These are phyloP conservation scores for Colletotrichum musae DNA, from an alignment of 2,329 filamentous ascomycete species.

Conservation along the genomic window DNA sequence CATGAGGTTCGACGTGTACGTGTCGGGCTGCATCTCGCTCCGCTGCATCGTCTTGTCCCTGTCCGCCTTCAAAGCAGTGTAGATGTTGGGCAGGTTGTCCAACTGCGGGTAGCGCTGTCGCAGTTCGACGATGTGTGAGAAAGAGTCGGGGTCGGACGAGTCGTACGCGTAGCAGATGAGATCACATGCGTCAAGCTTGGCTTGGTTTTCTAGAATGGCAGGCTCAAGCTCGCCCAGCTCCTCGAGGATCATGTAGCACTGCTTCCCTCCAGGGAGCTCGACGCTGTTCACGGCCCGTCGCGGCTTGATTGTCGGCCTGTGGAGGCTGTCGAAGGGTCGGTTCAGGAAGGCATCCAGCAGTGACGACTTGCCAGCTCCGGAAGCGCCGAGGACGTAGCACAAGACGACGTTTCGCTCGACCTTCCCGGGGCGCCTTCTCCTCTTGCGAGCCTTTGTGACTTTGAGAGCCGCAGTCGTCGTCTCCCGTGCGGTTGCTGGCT, in stretches of 20 bases:
- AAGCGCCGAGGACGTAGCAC: constrained; percentile 90
- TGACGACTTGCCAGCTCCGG: constrained; percentile 90
- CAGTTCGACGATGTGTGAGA: constrained; percentile 89
- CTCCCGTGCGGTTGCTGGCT: constrained; percentile 81
- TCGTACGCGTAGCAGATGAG: constrained; percentile 97
- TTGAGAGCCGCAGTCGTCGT: constrained; percentile 89
- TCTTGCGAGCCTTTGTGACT: constrained; percentile 91
- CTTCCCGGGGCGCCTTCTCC: constrained; percentile 83
- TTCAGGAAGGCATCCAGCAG: constrained; percentile 93
- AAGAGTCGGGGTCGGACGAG: constrained; percentile 96
- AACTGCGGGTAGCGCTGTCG: constrained; percentile 85
- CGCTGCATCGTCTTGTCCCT: constrained; percentile 97
- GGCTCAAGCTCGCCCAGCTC: constrained; percentile 97
- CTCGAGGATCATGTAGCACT: constrained; percentile 96
- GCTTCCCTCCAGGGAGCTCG: constrained; percentile 94
- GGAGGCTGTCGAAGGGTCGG: constrained; percentile 85
- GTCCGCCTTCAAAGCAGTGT: constrained; percentile 94
- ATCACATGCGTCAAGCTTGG: constrained; percentile 93
- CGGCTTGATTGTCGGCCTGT: constrained; percentile 95
- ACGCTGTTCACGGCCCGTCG: constrained; percentile 96
- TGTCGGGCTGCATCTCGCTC: constrained; percentile 90
- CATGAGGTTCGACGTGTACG: constrained; percentile 86
- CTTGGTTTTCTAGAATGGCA: constrained; percentile 91
- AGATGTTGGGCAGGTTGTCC: constrained; percentile 91
- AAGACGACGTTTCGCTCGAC: constrained; percentile 96